Conservation (phyloP, 352 stramenopile species). For the Phytophthora citricola region DNA sequence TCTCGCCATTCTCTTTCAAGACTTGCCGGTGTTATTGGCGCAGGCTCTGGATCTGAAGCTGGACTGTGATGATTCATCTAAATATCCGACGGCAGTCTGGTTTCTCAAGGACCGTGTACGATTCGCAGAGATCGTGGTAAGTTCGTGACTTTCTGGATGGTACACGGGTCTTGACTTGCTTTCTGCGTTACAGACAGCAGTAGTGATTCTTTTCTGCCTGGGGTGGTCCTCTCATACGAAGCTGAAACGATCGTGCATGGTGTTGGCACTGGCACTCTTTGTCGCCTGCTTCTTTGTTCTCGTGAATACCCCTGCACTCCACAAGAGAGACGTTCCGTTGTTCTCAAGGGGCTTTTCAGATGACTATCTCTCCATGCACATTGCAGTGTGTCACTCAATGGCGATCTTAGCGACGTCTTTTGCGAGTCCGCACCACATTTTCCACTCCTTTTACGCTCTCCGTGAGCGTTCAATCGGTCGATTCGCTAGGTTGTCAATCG, state of each 20-base stretch:
- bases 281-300: slow-evolving; percentile 42
- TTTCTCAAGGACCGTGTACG: slow-evolving; percentile 42
- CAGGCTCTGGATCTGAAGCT: slow-evolving; percentile 48
- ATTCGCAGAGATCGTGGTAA: slow-evolving; percentile 47
- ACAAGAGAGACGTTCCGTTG: slow-evolving; percentile 28
- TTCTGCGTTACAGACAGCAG: slow-evolving; percentile 31
- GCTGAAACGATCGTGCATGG: slow-evolving; percentile 30
- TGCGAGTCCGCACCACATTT: slow-evolving; percentile 58
- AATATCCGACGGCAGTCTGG: slow-evolving; percentile 15
- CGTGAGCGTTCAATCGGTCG: slow-evolving; percentile 38
- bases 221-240: slow-evolving; percentile 40
- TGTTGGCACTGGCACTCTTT: slow-evolving; percentile 34
- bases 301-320: slow-evolving; percentile 33
- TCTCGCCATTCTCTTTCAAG: slow-evolving; percentile 51
- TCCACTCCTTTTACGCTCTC: slow-evolving; percentile 59
- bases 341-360: slow-evolving; percentile 40
- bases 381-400: slow-evolving; percentile 53
- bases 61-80: slow-evolving; percentile 29
- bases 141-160: slow-evolving; percentile 4
- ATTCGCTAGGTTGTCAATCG: slow-evolving; percentile 45
- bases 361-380: slow-evolving; percentile 62
- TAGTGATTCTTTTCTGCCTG: slow-evolving; percentile 53
- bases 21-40: slow-evolving; percentile 46
- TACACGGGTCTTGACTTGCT: neutral
- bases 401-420: slow-evolving; percentile 52